Evolutionary conservation across 495 filamentous ascomycete genomes (phyloP), one percentile per base, ranked within the genome.

Genomic region (Penicillium longicatenatum): DNA sequence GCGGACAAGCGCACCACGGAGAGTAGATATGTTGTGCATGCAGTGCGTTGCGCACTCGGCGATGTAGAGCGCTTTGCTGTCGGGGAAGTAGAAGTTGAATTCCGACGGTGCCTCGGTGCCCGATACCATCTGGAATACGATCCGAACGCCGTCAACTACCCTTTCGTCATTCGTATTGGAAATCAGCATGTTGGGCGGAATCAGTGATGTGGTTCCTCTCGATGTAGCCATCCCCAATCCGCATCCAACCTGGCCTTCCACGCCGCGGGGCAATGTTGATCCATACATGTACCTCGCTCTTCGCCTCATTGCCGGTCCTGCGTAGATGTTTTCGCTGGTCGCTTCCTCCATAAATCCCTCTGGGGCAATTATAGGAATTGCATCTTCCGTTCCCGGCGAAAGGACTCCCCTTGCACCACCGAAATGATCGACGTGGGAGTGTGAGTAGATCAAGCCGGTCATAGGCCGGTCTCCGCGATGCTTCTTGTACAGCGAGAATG

Each of bases 11-110:
- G 65, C 67, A 19, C 67, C 67, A 0, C 67, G 62, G 9, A 70
- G 49, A 4, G 67, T 70, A 2, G 52, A 39, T n/a, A 70, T 66
- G 14, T 70, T 70, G 50, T 70, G 65, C 30, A 70, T 43, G 17
- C 17, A 42, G 20, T 70, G 65, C 8, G 65, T 68, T 2, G 65
- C 68, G 19, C 54, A 51, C 30, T 70, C 68, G 4, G 68, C 57
- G 6, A 59, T 59, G 20, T 50, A 66, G 3, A 70, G 61, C 0
- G 68, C 63, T 31, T 56, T 37, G 12, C 19, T 43, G 6, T 55
- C 47, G 2, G 65, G 67, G 29, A 70, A 62, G 42, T 65, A 66
- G 11, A 70, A 53, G 45, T 58, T 58, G 52, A 70, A 57, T 44
- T 70, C 63, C 0, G 68, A 39, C 1, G 68, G 65, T 5, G 68